These are phyloP conservation scores for Cordyceps sp. DNA, from an alignment of 2,329 filamentous ascomycete genomes.

Conservation along the genomic window DNA sequence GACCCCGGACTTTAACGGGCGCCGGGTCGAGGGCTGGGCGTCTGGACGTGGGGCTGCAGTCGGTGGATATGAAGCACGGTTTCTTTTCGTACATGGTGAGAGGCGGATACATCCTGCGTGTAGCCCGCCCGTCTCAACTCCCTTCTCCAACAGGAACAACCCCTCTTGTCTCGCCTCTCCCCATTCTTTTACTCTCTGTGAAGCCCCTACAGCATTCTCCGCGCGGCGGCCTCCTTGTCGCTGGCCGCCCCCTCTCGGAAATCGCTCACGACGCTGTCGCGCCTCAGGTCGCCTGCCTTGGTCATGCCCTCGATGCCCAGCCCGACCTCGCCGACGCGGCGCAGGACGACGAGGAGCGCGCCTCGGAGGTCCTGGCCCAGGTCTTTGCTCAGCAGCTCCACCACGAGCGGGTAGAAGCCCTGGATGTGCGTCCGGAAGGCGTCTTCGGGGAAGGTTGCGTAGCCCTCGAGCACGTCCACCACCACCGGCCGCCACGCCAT, in stretches of 20 bases:
- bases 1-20: no score
- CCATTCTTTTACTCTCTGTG: no score
- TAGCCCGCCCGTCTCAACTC: no score
- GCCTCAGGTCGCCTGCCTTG: constrained; percentile 14
- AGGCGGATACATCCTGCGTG: no score
- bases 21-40: no score
- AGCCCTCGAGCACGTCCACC: constrained; percentile 90
- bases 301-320: constrained; percentile 38
- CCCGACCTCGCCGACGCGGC: constrained; percentile 66
- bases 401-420: constrained; percentile 71
- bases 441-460: constrained; percentile 62
- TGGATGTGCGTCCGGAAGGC: constrained; percentile 68
- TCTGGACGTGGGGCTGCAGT: no score
- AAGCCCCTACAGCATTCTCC: constrained; percentile 18
- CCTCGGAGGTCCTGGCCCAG: constrained; percentile 63
- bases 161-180: neutral
- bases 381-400: constrained; percentile 72
- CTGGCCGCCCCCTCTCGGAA: constrained; percentile 11
- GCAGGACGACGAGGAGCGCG: constrained; percentile 61
- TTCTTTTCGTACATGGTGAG: no score
- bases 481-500: constrained; percentile 95
- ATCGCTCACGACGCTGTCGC: constrained; percentile 23
- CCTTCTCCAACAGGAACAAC: no score
- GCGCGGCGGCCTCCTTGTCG: constrained; percentile 16
- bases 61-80: no score